These are phyloP conservation scores for Arxiozyma slooffiae DNA, from an alignment of 1,139 yeast species.

Conservation along the genomic window DNA sequence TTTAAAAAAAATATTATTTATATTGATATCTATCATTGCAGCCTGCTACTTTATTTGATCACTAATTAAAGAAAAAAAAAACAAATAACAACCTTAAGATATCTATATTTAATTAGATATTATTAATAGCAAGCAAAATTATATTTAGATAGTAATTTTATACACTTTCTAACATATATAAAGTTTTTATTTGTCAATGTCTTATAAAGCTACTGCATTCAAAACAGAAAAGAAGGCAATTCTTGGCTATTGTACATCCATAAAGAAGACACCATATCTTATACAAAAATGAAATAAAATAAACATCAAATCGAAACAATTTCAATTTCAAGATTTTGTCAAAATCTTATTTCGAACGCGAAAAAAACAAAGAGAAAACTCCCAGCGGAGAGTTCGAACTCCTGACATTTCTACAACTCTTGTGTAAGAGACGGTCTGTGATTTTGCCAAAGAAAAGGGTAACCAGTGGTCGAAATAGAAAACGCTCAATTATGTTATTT, in stretches of 20 bases:
- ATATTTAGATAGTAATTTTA: too few species aligned
- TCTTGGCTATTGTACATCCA: background rate
- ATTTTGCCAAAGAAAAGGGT: too few species aligned
- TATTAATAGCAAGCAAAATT: background rate
- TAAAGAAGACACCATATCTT: too few species aligned
- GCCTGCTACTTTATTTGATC: background rate
- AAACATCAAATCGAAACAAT: background rate
- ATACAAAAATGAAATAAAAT: too few species aligned
- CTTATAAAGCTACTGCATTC: too few species aligned
- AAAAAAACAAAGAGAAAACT: conserved; percentile 21
- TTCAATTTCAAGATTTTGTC: background rate
- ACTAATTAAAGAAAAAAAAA: background rate
- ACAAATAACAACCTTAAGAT: background rate
- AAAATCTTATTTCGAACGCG: too few species aligned
- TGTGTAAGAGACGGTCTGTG: too few species aligned
- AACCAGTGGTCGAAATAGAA: too few species aligned
- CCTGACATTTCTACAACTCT: conserved; percentile 33
- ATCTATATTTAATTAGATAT: too few species aligned
- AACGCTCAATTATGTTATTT: too few species aligned
- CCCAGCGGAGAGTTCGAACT: conserved; percentile 35
- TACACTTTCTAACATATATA: too few species aligned
- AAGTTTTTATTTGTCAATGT: too few species aligned
- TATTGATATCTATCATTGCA: conserved; percentile 29
- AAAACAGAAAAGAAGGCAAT: background rate
- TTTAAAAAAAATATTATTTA: conserved; percentile 46